Conservation (phyloP, 352 stramenopile species). For the Globisporangium apiculatum region DNA sequence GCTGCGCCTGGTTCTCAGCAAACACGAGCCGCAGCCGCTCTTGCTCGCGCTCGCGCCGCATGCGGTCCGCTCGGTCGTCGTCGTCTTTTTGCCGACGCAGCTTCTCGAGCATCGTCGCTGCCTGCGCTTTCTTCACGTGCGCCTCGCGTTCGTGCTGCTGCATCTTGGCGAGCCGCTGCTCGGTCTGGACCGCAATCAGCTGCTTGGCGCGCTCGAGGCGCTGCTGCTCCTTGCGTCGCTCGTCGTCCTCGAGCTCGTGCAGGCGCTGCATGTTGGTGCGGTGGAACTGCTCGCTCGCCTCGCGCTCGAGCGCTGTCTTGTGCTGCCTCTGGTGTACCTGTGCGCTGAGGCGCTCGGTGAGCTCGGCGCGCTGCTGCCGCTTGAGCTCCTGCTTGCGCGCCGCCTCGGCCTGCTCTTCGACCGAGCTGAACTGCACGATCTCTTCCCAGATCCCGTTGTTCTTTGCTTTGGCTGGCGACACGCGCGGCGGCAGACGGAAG, state of each 20-base stretch:
- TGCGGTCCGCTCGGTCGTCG: slow-evolving; percentile 37
- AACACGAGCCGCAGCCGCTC: slow-evolving; percentile 47
- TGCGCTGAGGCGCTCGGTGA: slow-evolving; percentile 36
- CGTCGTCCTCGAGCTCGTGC: slow-evolving; percentile 39
- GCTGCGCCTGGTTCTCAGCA: slow-evolving; percentile 53
- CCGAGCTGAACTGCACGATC: slow-evolving; percentile 70
- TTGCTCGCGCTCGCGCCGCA: slow-evolving; percentile 50
- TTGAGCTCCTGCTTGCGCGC: slow-evolving; percentile 28
- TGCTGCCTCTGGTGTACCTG: slow-evolving; percentile 48
- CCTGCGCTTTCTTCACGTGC: slow-evolving; percentile 42
- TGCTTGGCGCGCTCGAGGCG: slow-evolving; percentile 46
- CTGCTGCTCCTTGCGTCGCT: slow-evolving; percentile 48
- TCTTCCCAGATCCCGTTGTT: slow-evolving; percentile 78
- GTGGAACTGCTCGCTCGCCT: slow-evolving; percentile 42
- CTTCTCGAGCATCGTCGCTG: slow-evolving; percentile 38
- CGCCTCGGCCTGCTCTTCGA: slow-evolving; percentile 61
- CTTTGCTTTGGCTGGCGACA: slow-evolving; percentile 70
- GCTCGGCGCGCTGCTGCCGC: slow-evolving; percentile 21
- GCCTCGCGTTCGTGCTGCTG: slow-evolving; percentile 44
- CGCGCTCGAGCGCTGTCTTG: slow-evolving; percentile 25
- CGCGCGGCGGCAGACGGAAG: slow-evolving; percentile 51
- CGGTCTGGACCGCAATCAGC: slow-evolving; percentile 59
- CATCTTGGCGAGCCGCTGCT: slow-evolving; percentile 56
- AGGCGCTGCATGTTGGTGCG: slow-evolving; percentile 41
- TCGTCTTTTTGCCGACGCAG: slow-evolving; percentile 48